Evolutionary conservation across 768 basidiomycete species (phyloP).

Genomic region (Tricholoma hemisulphureum): DNA sequence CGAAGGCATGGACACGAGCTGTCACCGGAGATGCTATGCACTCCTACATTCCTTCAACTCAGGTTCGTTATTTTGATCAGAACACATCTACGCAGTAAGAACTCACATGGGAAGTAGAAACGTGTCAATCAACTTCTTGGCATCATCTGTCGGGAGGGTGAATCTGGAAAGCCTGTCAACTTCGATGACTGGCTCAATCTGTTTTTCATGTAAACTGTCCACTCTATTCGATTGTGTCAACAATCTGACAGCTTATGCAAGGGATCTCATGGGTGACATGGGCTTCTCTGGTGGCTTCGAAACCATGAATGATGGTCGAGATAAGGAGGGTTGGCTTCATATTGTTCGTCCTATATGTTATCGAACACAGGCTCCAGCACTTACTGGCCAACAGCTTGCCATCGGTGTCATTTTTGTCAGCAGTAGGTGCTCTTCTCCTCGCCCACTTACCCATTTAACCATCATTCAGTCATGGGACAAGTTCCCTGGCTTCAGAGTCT

Average conservation of each 20-base stretch:
- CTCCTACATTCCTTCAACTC: background rate
- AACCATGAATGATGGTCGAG: background rate
- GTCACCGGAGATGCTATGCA: constrained; percentile 1
- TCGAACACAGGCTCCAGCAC: background rate
- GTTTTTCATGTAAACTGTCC: background rate
- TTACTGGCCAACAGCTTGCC: background rate
- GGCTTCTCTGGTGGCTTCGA: background rate
- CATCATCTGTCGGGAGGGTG: background rate
- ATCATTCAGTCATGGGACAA: constrained; percentile 1
- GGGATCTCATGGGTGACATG: constrained; percentile 1
- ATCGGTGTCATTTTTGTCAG: background rate
- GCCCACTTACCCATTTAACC: background rate
- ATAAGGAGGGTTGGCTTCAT: background rate
- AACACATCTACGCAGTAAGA: too few species aligned
- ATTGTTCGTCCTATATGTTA: background rate
- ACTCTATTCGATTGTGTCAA: background rate
- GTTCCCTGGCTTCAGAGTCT: background rate
- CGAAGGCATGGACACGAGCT: background rate
- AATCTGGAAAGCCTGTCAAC: background rate
- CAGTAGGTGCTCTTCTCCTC: background rate
- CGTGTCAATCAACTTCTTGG: background rate
- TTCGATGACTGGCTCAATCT: background rate
- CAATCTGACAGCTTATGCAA: background rate
- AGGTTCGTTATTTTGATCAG: background rate
- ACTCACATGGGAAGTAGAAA: background rate